Evolutionary conservation across 2,329 filamentous ascomycete genomes (phyloP).

Genomic region (Sporothrix dimorphospora): DNA sequence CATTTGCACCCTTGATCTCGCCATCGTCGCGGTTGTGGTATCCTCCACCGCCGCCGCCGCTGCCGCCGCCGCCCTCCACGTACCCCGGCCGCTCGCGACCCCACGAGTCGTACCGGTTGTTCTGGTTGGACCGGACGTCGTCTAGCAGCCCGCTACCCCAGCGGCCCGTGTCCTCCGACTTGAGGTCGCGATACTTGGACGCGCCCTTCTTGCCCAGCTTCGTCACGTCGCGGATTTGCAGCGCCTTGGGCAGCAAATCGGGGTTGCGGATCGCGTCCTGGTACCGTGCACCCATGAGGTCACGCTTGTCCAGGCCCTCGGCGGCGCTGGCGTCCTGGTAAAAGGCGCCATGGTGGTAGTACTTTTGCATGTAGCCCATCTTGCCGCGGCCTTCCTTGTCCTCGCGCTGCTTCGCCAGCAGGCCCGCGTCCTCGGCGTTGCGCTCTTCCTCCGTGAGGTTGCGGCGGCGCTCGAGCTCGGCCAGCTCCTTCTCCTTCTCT

Average conservation of each 20-base stretch:
- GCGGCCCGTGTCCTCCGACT: slow-evolving; percentile 84
- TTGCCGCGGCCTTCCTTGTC: slow-evolving; percentile 78
- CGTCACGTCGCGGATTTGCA: slow-evolving; percentile 92
- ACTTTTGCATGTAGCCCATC: slow-evolving; percentile 91
- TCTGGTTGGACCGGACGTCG: slow-evolving; percentile 47
- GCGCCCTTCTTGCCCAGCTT: slow-evolving; percentile 90
- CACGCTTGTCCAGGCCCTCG: slow-evolving; percentile 75
- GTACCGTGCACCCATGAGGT: slow-evolving; percentile 83
- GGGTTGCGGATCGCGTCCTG: slow-evolving; percentile 82
- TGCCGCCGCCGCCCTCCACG: slow-evolving; percentile 38
- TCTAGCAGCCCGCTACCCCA: slow-evolving; percentile 68
- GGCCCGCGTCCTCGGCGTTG: slow-evolving; percentile 79
- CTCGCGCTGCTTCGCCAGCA: slow-evolving; percentile 75
- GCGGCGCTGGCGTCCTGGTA: slow-evolving; percentile 80
- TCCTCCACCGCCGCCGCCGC: slow-evolving; percentile 41
- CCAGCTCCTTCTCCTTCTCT: slow-evolving; percentile 78
- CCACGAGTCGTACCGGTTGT: slow-evolving; percentile 35
- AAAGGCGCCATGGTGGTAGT: slow-evolving; percentile 96
- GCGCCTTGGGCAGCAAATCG: slow-evolving; percentile 82
- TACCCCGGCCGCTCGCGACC: slow-evolving; percentile 28
- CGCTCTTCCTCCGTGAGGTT: slow-evolving; percentile 88
- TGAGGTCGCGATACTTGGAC: slow-evolving; percentile 86
- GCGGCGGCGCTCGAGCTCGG: slow-evolving; percentile 84
- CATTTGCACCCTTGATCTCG: slow-evolving; percentile 67
- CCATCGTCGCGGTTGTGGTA: slow-evolving; percentile 41